These are phyloP conservation scores for Salvia rosmarinus DNA, from an alignment of 257 asterid genomes.

Conservation along the genomic window DNA sequence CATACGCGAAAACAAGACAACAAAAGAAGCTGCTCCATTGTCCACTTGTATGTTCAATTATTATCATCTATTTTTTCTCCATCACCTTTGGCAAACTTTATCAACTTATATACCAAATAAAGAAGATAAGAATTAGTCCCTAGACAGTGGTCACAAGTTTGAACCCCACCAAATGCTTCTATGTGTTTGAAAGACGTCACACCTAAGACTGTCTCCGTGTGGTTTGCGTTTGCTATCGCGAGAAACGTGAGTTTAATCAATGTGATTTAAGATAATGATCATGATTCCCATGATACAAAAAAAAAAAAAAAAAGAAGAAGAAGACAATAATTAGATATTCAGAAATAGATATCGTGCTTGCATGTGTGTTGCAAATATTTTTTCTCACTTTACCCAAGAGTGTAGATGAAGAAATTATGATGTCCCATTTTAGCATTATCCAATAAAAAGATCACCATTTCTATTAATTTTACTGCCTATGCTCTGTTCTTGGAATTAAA, in stretches of 20 bases:
- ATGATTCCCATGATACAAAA: too few relatives aligned
- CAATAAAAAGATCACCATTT: background rate
- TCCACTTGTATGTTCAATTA: background rate
- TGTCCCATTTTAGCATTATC: conserved; percentile 10
- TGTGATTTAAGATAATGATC: too few relatives aligned
- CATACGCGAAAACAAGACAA: conserved; percentile 21
- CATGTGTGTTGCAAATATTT: conserved; percentile 16
- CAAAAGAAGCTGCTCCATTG: conserved; percentile 17
- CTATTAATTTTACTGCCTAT: background rate
- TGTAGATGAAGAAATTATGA: conserved; percentile 20
- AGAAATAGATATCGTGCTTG: background rate
- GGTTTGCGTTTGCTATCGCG: too few relatives aligned
- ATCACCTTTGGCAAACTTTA: background rate
- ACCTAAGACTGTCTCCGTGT: too few relatives aligned
- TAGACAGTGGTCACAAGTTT: too few relatives aligned
- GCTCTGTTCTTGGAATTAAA: background rate
- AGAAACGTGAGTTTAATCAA: too few relatives aligned
- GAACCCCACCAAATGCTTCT: too few relatives aligned
- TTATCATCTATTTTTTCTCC: background rate
- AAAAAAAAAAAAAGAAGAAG: too few relatives aligned
- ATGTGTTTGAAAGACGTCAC: too few relatives aligned
- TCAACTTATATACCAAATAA: background rate
- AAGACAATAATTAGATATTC: conserved; percentile 7
- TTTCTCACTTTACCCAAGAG: conserved; percentile 25
- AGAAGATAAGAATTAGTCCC: conserved; percentile 8